Evolutionary conservation across 257 asterid species (phyloP).

Genomic region (Jasminum sambac): DNA sequence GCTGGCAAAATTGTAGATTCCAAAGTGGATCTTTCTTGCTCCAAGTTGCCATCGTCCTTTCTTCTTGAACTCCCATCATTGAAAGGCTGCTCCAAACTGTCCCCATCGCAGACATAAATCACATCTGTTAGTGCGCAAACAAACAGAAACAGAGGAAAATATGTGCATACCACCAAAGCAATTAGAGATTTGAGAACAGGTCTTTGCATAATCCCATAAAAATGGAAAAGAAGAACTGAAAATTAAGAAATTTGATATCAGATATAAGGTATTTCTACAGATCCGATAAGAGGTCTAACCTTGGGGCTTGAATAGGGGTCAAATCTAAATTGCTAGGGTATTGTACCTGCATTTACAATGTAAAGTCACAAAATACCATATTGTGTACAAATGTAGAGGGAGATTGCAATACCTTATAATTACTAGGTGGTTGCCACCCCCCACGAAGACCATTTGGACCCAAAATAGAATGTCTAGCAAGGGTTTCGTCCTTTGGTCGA

Average conservation of each 20-base stretch:
- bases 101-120: conserved; percentile 31
- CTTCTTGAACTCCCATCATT: conserved; percentile 42
- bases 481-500: conserved; percentile 86
- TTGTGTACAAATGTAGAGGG: conserved; percentile 18
- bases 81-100: conserved; percentile 47
- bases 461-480: conserved; percentile 84
- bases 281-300: conserved; percentile 43
- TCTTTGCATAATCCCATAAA: conserved; percentile 1
- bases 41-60: conserved; percentile 44
- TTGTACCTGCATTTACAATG: conserved; percentile 59
- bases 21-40: conserved; percentile 41
- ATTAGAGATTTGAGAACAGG: conserved; percentile 11
- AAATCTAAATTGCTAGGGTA: conserved; percentile 80
- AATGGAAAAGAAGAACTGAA: conserved; percentile 8
- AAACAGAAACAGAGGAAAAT: conserved; percentile 20
- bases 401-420: conserved; percentile 42
- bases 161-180: conserved; percentile 6
- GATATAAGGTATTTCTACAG: conserved; percentile 7
- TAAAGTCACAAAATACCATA: conserved; percentile 18
- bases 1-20: conserved; percentile 45
- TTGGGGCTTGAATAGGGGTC: conserved; percentile 54
- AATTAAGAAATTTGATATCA: conserved; percentile 16
- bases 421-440: conserved; percentile 83
- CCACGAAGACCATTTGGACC: conserved; percentile 92
- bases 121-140: conserved; percentile 7